A percentile compares a stretch with the other conserved stretches of the same genome.
phyloP scores from a whole-genome alignment of 306 rosid species.

The Dryas octopetala region DNA sequence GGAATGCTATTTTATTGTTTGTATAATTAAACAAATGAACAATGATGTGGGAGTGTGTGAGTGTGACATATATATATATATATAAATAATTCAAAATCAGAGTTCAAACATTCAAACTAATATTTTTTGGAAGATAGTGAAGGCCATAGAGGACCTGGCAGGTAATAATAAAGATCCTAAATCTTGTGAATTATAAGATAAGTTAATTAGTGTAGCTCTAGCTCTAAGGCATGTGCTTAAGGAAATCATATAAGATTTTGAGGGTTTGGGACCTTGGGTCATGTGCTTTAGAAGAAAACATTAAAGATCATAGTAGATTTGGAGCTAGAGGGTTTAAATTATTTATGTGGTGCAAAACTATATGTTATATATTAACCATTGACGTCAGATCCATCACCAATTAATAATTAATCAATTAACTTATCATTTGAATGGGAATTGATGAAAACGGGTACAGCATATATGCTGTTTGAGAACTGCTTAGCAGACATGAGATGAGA shows the following conservation, averaged over 20 bases:
- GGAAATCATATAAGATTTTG: neutral
- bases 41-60: neutral
- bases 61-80: neutral
- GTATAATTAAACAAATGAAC: neutral
- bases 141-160: too few relatives aligned
- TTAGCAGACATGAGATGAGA: constrained; percentile 25
- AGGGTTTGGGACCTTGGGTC: neutral
- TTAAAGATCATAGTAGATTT: neutral
- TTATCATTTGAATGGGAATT: neutral
- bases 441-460: neutral
- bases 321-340: neutral
- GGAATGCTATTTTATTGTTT: too few relatives aligned
- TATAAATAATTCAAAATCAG: neutral
- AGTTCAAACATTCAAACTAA: neutral
- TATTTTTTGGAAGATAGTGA: neutral
- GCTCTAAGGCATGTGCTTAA: neutral
- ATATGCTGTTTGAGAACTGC: constrained; percentile 27
- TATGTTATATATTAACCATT: neutral
- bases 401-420: neutral
- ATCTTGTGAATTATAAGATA: neutral
- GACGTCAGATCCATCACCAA: neutral
- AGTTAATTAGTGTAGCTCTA: neutral
- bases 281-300: neutral
- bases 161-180: neutral
- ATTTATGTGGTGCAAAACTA: neutral